phyloP scores from a whole-genome alignment of 2,329 filamentous ascomycete species.

The Diplodia intermedia region DNA sequence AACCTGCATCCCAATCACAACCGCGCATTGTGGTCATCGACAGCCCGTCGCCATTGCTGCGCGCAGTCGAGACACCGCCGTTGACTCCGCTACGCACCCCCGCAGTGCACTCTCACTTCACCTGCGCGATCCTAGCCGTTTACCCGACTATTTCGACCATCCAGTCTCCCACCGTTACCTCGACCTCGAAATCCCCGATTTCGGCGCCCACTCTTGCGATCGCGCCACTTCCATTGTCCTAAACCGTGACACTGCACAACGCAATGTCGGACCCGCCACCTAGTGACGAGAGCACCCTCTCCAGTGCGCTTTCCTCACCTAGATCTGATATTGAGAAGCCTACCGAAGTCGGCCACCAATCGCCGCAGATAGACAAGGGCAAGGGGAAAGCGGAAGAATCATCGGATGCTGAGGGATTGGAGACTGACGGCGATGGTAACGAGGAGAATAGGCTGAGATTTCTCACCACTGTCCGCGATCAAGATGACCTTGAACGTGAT shows the following conservation, averaged over 20 bases:
- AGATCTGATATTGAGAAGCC: background rate
- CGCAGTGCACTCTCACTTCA: background rate
- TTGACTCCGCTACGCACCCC: background rate
- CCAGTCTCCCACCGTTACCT: background rate
- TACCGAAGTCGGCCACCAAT: background rate
- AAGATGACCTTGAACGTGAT: constrained; percentile 89
- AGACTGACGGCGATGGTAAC: constrained; percentile 7
- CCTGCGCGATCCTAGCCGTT: background rate
- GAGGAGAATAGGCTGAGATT: constrained; percentile 20
- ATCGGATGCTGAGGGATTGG: background rate
- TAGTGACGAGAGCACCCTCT: background rate
- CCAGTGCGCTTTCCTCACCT: background rate
- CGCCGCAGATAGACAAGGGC: constrained; percentile 15
- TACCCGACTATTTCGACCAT: background rate
- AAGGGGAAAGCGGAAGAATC: constrained; percentile 14
- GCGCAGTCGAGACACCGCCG: background rate
- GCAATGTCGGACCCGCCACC: background rate
- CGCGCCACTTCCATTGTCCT: background rate
- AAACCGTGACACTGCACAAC: background rate
- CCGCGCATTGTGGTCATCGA: background rate
- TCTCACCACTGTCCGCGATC: constrained; percentile 64
- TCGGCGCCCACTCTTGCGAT: background rate
- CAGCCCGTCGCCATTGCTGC: background rate
- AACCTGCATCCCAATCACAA: background rate
- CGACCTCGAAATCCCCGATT: background rate